Base-by-base conservation (phyloP, 768 basidiomycete species). In the Pleurotus djamor region DNA sequence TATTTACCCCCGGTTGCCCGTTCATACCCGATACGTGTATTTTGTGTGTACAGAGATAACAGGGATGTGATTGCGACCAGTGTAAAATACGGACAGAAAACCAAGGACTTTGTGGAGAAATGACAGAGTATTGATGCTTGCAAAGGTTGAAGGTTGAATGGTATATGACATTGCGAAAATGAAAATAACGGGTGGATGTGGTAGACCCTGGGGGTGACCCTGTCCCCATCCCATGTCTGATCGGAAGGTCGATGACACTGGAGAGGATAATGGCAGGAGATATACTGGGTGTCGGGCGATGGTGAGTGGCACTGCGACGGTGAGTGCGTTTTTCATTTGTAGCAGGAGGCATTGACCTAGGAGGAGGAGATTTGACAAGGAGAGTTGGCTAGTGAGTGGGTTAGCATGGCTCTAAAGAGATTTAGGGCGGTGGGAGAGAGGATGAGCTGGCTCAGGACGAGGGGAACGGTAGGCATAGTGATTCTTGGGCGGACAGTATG, bases 261-360 rank as follows among this genome's bases (percentile, higher is more conserved):
- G 41, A 36, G 41, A 14, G 36, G 28, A 17, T 43, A 43, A 21
- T 56, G 54, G 28, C 54, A 56, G 41, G n/a, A 10, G 44, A 34
- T 56, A 56, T 56, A 56, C 41, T 44, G 10, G 16, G 44, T 44
- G 54, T 56, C 54, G 41, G 54, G 41, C 38, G 21, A 56, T 56
- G 21, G 38, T 56, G 21, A 28, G 21, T 28, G 21, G 21, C 21
- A 28, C 21, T 28, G 21, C 21, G 21, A 28, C 21, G 21, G 21
- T 28, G 21, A 28, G 21, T 28, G 21, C 1, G 21, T 1, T 28
- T 28, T 28, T 28, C 2, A 28, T 28, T 28, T 28, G 44, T 56
- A 43, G 44, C 54, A 56, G 54, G 28, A 13, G 14, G 44, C 32
- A 56, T 56, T 56, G 54, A 33, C 41, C 54, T 44, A 56, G 41